Evolutionary conservation across 768 basidiomycete genomes (phyloP), one percentile per base, ranked within the genome.

Genomic region (Tylopilus sp.): DNA sequence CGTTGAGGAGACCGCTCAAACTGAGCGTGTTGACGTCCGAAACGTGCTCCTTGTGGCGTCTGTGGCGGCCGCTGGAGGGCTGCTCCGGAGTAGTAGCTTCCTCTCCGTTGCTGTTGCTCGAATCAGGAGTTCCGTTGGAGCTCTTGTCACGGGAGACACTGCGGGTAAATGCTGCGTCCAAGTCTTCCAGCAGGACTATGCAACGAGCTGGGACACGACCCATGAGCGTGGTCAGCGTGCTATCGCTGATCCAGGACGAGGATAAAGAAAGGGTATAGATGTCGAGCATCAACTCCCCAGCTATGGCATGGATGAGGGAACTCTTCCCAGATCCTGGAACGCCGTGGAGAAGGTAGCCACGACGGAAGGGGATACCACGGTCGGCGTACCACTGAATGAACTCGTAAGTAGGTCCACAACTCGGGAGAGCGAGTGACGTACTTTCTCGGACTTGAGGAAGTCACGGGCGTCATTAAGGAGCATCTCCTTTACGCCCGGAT

Each of bases 401-500:
- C 14, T 56, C 16, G 37, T 40, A 52, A 45, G 40, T 25, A 30
- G 49, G 29, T 22, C 6, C 7, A 19, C 10, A 37, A 9, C n/a
- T n/a, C n/a, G 8, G 50, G 30, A 16, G 17, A 46, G 9, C 2
- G 22, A 14, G 21, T 9, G 48, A 28, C 66, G 71, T 64, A 80
- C 87, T 80, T 89, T 90, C 70, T 92, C 90, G 52, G 85, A 86
- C 60, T 82, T 84, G 61, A 93, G 78, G 68, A 92, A 93, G 67
- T 92, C 91, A 55, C 84, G 80, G 22, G 90, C 81, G 55, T 94
- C 92, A 33, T 83, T 78, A 12, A 92, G 72, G 12, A 93, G 77
- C 87, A 92, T 91, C 72, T 93, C 92, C 71, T 92, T 92, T 38
- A 92, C 89, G 47, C 92, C 92, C 0, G 85, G 86, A 62, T 92